Evolutionary conservation across 2,329 filamentous ascomycete genomes (phyloP).

Genomic region (Pezicula rhizophila): DNA sequence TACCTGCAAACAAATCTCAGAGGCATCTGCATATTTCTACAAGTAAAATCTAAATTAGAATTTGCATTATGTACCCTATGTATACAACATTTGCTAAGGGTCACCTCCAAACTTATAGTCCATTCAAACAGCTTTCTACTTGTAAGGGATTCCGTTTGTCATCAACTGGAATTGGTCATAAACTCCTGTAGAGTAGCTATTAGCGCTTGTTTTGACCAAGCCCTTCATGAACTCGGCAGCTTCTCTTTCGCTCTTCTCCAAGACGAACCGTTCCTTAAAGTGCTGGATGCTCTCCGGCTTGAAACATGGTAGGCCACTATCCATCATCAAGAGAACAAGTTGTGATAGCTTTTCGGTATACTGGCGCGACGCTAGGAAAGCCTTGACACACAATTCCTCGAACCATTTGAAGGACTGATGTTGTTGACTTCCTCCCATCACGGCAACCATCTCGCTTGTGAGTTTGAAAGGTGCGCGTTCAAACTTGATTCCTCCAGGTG

Average conservation of each 20-base stretch:
- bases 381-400: conserved; percentile 92
- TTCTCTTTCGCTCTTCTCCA: conserved; percentile 86
- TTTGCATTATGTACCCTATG: too few species aligned
- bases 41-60: too few species aligned
- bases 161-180: conserved; percentile 98
- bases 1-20: neutral
- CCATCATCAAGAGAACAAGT: conserved; percentile 91
- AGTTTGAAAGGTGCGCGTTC: conserved; percentile 98
- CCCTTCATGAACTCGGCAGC: conserved; percentile 92
- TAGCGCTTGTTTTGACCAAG: conserved; percentile 82
- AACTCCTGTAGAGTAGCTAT: conserved; percentile 84
- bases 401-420: conserved; percentile 93
- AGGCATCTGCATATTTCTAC: neutral
- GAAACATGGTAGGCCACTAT: conserved; percentile 93
- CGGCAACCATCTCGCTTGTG: conserved; percentile 95
- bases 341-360: conserved; percentile 85
- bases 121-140: conserved; percentile 3
- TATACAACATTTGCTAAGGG: too few species aligned
- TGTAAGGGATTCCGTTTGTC: conserved; percentile 93
- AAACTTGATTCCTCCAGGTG: conserved; percentile 92
- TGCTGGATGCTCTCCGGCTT: conserved; percentile 92
- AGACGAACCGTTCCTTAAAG: conserved; percentile 86
- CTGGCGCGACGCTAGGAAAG: conserved; percentile 81
- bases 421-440: conserved; percentile 84
- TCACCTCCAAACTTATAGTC: neutral